Conservation (phyloP, 1,284 basidiomycete genomes). For the Papiliotrema fonsecae region DNA sequence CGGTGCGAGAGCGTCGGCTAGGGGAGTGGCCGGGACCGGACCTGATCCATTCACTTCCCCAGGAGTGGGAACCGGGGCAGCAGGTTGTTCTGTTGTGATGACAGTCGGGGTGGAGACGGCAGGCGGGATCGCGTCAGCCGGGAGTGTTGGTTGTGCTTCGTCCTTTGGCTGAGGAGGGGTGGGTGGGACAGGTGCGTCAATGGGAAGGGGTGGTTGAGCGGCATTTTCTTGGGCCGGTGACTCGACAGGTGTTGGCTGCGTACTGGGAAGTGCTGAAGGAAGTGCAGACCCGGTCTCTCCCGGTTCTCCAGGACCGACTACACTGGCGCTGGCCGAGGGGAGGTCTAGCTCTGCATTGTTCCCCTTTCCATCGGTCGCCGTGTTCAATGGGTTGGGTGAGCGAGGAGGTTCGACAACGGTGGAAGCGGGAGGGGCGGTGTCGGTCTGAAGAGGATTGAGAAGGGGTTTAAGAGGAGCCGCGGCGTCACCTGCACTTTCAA, state of each 20-base stretch:
- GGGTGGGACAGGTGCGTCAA: constrained; percentile 27
- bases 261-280: too few relatives aligned
- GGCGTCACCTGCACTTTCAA: background rate
- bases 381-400: constrained; percentile 26
- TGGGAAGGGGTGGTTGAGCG: constrained; percentile 22
- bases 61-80: constrained; percentile 1
- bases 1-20: constrained; percentile 3
- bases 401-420: constrained; percentile 35
- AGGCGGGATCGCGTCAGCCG: constrained; percentile 24
- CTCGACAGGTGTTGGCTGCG: background rate
- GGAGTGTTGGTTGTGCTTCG: constrained; percentile 23
- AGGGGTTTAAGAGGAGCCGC: constrained; percentile 24
- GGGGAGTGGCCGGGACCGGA: constrained; percentile 3
- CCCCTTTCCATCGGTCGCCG: constrained; percentile 16
- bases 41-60: background rate
- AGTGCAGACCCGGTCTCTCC: too few relatives aligned
- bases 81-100: constrained; percentile 19
- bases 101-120: constrained; percentile 30
- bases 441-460: constrained; percentile 33
- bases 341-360: constrained; percentile 12
- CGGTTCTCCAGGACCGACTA: constrained; percentile 1
- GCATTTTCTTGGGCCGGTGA: constrained; percentile 9
- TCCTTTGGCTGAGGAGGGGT: constrained; percentile 24
- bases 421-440: constrained; percentile 26
- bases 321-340: constrained; percentile 5